A percentile compares a stretch with the other conserved stretches of the same genome.
Evolutionary conservation across 805 yeast species (phyloP).

Genomic region (Teunomyces stri): DNA sequence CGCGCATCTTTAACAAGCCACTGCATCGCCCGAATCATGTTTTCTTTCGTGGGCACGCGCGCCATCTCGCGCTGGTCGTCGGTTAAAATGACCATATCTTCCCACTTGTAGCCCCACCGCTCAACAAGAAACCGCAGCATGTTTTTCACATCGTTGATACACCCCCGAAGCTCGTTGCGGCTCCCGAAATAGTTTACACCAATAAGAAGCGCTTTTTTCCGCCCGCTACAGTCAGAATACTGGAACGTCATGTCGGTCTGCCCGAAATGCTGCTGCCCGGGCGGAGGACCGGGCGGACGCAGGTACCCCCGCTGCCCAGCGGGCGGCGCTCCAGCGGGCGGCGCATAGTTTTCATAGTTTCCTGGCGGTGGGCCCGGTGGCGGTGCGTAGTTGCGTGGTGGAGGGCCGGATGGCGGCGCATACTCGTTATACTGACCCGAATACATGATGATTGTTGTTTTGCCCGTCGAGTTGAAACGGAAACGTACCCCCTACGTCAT

Average conservation of each 20-base stretch:
- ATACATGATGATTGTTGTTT: conserved; percentile 12
- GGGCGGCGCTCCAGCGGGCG: conserved; percentile 4
- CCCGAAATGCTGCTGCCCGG: conserved; percentile 22
- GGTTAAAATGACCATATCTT: conserved; percentile 38
- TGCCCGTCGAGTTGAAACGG: not conserved
- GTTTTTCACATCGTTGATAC: conserved; percentile 40
- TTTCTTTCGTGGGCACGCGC: conserved; percentile 32
- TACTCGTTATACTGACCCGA: conserved; percentile 23
- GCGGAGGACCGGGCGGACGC: not conserved
- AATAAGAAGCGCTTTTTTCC: conserved; percentile 35
- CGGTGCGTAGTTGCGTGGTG: conserved; percentile 17
- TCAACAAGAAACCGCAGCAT: conserved; percentile 31
- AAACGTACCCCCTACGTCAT: not conserved
- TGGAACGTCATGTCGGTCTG: conserved; percentile 36
- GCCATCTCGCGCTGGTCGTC: conserved; percentile 33
- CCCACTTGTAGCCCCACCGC: conserved; percentile 32
- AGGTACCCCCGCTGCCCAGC: conserved; percentile 3
- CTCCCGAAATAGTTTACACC: conserved; percentile 36
- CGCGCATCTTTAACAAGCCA: conserved; percentile 38
- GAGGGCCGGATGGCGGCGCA: conserved; percentile 20
- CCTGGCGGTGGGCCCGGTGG: conserved; percentile 16
- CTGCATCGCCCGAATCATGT: conserved; percentile 37
- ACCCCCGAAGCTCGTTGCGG: conserved; percentile 32
- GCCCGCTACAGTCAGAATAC: conserved; percentile 38
- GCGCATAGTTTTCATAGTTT: not conserved